phyloP scores from a whole-genome alignment of 177 flowering plant genomes.

The Vitis hybrid region DNA sequence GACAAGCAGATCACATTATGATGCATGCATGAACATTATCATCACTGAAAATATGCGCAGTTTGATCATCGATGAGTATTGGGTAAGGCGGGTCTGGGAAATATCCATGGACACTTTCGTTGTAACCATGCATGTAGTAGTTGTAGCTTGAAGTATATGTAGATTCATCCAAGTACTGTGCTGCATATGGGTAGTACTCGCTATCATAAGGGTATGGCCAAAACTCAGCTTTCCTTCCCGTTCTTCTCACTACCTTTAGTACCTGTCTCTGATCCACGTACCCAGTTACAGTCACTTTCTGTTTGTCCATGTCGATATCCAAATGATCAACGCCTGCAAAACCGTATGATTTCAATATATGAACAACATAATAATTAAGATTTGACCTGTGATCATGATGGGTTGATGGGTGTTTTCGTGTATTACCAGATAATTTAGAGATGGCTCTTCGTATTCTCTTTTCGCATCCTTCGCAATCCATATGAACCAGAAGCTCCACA shows the following conservation, averaged over 20 bases:
- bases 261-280: slow-evolving; percentile 62
- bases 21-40: slow-evolving; percentile 83
- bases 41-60: slow-evolving; percentile 57
- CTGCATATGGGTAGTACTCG: slow-evolving; percentile 68
- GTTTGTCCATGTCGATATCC: slow-evolving; percentile 75
- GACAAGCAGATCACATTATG: slow-evolving; percentile 52
- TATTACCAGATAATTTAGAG: slow-evolving; percentile 59
- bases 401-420: no score
- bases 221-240: slow-evolving; percentile 73
- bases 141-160: slow-evolving; percentile 58
- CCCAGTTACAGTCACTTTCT: slow-evolving; percentile 82
- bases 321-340: slow-evolving; percentile 64
- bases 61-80: slow-evolving; percentile 39
- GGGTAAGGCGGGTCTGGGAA: slow-evolving; percentile 50
- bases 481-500: slow-evolving; percentile 76
- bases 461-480: slow-evolving; percentile 80
- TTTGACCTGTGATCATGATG: no score
- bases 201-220: slow-evolving; percentile 81
- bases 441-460: slow-evolving; percentile 65
- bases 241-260: slow-evolving; percentile 67
- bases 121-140: slow-evolving; percentile 69
- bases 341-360: no score
- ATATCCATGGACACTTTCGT: slow-evolving; percentile 58
- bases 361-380: no score
- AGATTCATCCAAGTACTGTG: slow-evolving; percentile 59